Evolutionary conservation across 2,329 filamentous ascomycete genomes (phyloP), one percentile per base, ranked within the genome.

Genomic region (Nakataea oryzae): DNA sequence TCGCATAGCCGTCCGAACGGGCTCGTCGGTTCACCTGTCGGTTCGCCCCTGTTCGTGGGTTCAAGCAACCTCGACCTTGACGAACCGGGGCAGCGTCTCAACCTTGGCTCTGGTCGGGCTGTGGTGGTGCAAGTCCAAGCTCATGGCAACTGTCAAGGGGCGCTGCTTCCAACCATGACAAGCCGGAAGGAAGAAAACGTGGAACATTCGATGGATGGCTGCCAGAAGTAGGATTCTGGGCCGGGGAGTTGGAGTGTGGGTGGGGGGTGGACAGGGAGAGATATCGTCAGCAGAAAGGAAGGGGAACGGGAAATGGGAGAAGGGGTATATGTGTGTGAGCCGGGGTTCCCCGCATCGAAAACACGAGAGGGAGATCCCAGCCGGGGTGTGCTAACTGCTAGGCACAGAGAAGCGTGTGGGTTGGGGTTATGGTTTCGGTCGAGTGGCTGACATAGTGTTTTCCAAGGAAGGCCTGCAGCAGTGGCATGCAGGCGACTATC

Each of bases 391-490:
- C 12, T 54, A 27, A 50, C 54, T 27, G 32, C 29, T 54, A n/a
- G 28, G 24, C 34, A 21, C 28, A 60, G 34, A 27, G 24, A 11
- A 24, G 4, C 28, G 32, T 21, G 27, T 28, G 26, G 27, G 34
- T n/a, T 54, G 28, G 32, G 26, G 28, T 60, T 28, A 13, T 27
- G 50, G 41, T 60, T 21, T 47, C 27, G 50, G 21, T 11, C 54
- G 34, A 60, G 34, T 60, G 58, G 58, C 34, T 60, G 58, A 30
- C 47, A 29, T 34, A 9, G 3, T 14, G 30, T 14, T 27, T 58
- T 29, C 58, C 58, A 60, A 60, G 58, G 34, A 27, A 60, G 21
- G 12, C n/a, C 21, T 60, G 58, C 58, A 60, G 58, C 58, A 54
- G 41, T 50, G 29, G 50, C 58, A 54, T 60, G 58, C 58, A 50